phyloP scores from a whole-genome alignment of 768 basidiomycete genomes.

The Guyanaporus albipodus region DNA sequence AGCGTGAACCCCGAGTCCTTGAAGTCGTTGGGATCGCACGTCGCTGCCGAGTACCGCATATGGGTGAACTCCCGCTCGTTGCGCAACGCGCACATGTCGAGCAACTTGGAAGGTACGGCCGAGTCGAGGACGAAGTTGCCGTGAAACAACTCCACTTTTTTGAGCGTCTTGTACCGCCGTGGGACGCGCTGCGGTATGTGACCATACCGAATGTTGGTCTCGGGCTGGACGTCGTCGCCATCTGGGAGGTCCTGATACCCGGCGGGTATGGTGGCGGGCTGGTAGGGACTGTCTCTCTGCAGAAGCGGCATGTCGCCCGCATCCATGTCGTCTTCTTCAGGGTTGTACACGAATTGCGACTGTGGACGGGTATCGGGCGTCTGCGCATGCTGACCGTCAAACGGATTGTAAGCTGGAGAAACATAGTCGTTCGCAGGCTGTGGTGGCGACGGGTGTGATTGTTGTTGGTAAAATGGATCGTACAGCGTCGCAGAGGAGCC shows the following conservation, averaged over 20 bases:
- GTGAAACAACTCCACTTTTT: constrained; percentile 88
- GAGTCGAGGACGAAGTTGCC: constrained; percentile 93
- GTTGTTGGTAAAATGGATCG: constrained; percentile 25
- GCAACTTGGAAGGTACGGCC: constrained; percentile 84
- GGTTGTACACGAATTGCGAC: constrained; percentile 37
- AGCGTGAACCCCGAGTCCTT: constrained; percentile 77
- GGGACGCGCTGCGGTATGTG: constrained; percentile 88
- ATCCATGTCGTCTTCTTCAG: constrained; percentile 44
- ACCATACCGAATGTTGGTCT: constrained; percentile 78
- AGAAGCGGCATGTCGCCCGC: constrained; percentile 68
- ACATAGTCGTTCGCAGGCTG: constrained; percentile 14
- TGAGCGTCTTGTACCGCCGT: constrained; percentile 88
- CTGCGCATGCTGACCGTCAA: constrained; percentile 16
- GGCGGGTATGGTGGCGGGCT: constrained; percentile 42
- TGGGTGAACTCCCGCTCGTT: constrained; percentile 90
- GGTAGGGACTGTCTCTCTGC: constrained; percentile 35
- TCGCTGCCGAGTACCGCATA: constrained; percentile 95
- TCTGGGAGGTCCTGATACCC: constrained; percentile 34
- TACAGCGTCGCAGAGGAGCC: constrained; percentile 14
- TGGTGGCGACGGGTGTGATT: constrained; percentile 20
- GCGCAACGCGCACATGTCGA: constrained; percentile 73
- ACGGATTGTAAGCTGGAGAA: constrained; percentile 20
- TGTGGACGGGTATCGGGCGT: constrained; percentile 24
- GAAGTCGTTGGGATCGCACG: constrained; percentile 95
- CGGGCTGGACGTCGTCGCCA: constrained; percentile 32